Evolutionary conservation across 2,329 filamentous ascomycete genomes (phyloP).

Genomic region (Zalaria obscura): DNA sequence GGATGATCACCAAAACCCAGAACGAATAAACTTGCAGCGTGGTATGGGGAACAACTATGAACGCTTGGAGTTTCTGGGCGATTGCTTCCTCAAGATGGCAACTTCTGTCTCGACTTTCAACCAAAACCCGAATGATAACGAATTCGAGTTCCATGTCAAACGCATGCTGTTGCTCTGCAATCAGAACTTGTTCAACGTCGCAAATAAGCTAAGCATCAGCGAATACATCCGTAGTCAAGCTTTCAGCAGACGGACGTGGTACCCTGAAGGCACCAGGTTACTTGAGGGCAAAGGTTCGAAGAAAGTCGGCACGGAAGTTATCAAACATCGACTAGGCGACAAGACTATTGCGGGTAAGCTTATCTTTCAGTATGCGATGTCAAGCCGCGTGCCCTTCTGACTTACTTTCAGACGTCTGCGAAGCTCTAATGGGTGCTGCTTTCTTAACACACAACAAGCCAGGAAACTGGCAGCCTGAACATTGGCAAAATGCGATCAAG

Average conservation of each 20-base stretch:
- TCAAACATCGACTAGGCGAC: conserved; percentile 58
- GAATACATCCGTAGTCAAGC: conserved; percentile 71
- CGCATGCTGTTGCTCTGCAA: conserved; percentile 90
- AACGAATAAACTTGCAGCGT: conserved; percentile 58
- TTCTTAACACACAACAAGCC: conserved; percentile 40
- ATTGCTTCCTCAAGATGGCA: conserved; percentile 90
- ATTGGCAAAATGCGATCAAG: conserved; percentile 46
- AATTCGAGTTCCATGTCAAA: conserved; percentile 78
- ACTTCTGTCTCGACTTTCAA: conserved; percentile 81
- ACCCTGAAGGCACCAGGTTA: conserved; percentile 64
- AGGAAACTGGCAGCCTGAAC: conserved; percentile 25
- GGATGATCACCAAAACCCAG: conserved; percentile 49
- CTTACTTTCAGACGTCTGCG: conserved; percentile 65
- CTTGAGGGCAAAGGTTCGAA: conserved; percentile 55
- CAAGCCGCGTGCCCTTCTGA: too few relatives aligned
- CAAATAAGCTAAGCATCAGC: conserved; percentile 50
- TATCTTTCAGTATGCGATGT: too few relatives aligned
- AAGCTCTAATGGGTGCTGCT: conserved; percentile 83
- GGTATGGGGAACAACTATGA: conserved; percentile 96
- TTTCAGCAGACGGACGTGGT: conserved; percentile 75
- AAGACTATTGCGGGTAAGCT: conserved; percentile 36
- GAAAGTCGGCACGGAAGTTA: conserved; percentile 24
- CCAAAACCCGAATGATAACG: conserved; percentile 59
- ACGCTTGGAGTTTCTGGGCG: conserved; percentile 81
- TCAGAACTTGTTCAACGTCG: conserved; percentile 69